Conservation (phyloP, 108 stramenopile genomes). For the Fragilaria crotonensis region DNA sequence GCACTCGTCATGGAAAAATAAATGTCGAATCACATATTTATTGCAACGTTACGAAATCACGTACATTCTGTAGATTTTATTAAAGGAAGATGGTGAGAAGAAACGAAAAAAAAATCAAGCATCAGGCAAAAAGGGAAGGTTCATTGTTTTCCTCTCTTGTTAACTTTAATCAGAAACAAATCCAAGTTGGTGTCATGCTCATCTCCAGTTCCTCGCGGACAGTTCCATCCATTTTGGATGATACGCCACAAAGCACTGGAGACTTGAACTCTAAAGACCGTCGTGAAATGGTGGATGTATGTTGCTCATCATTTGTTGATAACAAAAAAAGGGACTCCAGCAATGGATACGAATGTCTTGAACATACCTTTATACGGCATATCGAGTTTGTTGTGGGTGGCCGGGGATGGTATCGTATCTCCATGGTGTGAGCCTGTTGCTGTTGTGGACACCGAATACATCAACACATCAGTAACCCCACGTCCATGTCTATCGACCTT, state of each 20-base stretch:
- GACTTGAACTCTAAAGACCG: not conserved
- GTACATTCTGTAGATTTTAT: not conserved
- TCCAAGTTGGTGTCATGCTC: not conserved
- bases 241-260: not conserved
- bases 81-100: not conserved
- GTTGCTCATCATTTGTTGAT: not conserved
- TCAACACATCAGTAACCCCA: too few species aligned
- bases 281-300: not conserved
- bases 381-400: too few species aligned
- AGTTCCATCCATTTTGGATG: not conserved
- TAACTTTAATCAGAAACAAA: not conserved
- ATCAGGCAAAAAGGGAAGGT: not conserved
- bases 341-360: too few species aligned
- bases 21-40: not conserved
- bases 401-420: too few species aligned
- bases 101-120: not conserved
- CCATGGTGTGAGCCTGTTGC: too few species aligned
- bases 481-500: too few species aligned
- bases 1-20: conserved; percentile 1
- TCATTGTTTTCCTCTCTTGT: not conserved
- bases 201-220: not conserved
- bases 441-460: too few species aligned
- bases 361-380: too few species aligned
- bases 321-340: too few species aligned
- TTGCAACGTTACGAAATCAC: not conserved